A percentile compares a stretch with the other conserved stretches of the same genome.
These are phyloP conservation scores for Penicillium sp. DNA, from an alignment of 2,329 filamentous ascomycete genomes.

Conservation along the genomic window DNA sequence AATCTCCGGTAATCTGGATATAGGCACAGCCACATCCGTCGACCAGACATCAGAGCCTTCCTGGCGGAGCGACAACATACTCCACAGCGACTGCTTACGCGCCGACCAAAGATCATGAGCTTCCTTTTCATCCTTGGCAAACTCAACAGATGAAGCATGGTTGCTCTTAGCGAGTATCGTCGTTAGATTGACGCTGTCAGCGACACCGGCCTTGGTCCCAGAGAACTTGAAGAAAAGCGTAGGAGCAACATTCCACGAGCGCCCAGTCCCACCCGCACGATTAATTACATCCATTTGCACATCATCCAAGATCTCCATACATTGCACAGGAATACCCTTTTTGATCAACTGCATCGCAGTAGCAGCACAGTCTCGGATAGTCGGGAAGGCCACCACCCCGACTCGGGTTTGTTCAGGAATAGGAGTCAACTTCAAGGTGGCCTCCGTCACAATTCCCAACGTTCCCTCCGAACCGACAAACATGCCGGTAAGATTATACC, in stretches of 20 bases:
- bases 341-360: slow-evolving; percentile 66
- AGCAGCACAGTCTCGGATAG: slow-evolving; percentile 61
- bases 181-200: slow-evolving; percentile 72
- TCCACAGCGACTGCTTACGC: slow-evolving; percentile 62
- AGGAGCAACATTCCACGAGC: slow-evolving; percentile 43
- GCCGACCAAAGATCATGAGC: slow-evolving; percentile 61
- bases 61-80: slow-evolving; percentile 57
- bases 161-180: slow-evolving; percentile 66
- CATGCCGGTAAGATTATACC: slow-evolving; percentile 69
- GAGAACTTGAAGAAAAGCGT: slow-evolving; percentile 60
- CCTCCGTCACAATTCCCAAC: slow-evolving; percentile 69
- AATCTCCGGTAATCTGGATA: slow-evolving; percentile 63
- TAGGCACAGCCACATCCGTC: slow-evolving; percentile 61
- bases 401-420: slow-evolving; percentile 65
- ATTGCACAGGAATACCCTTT: slow-evolving; percentile 65
- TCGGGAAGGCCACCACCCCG: slow-evolving; percentile 62
- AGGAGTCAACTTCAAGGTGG: slow-evolving; percentile 66
- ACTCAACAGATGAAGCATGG: slow-evolving; percentile 55
- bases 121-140: slow-evolving; percentile 55
- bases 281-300: slow-evolving; percentile 68
- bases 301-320: slow-evolving; percentile 64
- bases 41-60: slow-evolving; percentile 61
- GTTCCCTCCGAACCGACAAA: slow-evolving; percentile 73
- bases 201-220: slow-evolving; percentile 74
- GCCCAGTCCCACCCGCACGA: slow-evolving; percentile 60